phyloP scores from a whole-genome alignment of 805 yeast genomes.

The Starmerella scarabaei region DNA sequence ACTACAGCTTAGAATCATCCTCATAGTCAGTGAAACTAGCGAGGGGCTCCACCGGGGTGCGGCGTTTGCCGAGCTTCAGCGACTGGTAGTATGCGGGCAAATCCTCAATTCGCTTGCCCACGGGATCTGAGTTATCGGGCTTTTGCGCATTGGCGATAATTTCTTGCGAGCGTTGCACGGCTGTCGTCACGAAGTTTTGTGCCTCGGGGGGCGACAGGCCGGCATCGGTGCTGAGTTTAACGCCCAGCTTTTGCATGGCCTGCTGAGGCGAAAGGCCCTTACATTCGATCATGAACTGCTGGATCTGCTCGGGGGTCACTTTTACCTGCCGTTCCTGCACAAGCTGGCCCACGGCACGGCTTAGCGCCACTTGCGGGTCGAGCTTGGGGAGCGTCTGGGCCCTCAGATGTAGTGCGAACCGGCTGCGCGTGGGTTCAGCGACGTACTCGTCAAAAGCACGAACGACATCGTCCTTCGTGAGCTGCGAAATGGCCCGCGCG shows the following conservation, averaged over 20 bases:
- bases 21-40: slow-evolving; percentile 6
- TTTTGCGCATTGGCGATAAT: not conserved
- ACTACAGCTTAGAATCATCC: slow-evolving; percentile 11
- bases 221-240: slow-evolving; percentile 15
- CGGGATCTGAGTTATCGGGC: not conserved
- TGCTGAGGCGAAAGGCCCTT: slow-evolving; percentile 11
- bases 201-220: slow-evolving; percentile 19
- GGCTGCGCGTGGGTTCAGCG: slow-evolving; percentile 29
- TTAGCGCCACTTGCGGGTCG: slow-evolving; percentile 16
- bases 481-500: slow-evolving; percentile 40
- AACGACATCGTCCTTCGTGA: slow-evolving; percentile 46
- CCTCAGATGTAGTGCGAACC: slow-evolving; percentile 48
- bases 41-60: slow-evolving; percentile 6
- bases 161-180: slow-evolving; percentile 4
- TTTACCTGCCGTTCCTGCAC: slow-evolving; percentile 20
- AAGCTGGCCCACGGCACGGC: slow-evolving; percentile 22
- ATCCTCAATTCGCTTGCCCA: slow-evolving; percentile 6
- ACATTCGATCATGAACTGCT: slow-evolving; percentile 13
- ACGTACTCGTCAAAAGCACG: slow-evolving; percentile 41
- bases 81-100: slow-evolving; percentile 4
- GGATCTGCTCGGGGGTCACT: slow-evolving; percentile 19
- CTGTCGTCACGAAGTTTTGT: slow-evolving; percentile 23
- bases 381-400: slow-evolving; percentile 31
- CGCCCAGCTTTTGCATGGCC: slow-evolving; percentile 13
- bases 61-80: slow-evolving; percentile 9